phyloP scores from a whole-genome alignment of 352 stramenopile genomes.

The Pythium periplocum region DNA sequence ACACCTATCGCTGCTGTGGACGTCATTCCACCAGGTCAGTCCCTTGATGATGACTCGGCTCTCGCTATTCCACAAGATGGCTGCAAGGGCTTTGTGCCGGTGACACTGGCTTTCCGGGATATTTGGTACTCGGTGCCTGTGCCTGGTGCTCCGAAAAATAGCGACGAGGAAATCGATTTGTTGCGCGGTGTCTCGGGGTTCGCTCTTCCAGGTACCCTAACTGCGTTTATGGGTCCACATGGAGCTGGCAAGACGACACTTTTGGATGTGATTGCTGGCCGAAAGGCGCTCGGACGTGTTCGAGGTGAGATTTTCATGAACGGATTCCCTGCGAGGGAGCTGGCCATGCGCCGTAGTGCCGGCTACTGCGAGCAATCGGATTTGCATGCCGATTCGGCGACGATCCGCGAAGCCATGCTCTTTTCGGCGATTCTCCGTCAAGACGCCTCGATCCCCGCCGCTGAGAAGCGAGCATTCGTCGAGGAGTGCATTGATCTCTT shows the following conservation, averaged over 20 bases:
- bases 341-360: slow-evolving; percentile 18
- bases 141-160: slow-evolving; percentile 11
- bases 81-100: slow-evolving; percentile 20
- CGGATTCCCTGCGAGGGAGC: slow-evolving; percentile 17
- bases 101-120: slow-evolving; percentile 26
- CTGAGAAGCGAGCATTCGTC: slow-evolving; percentile 21
- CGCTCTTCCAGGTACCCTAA: slow-evolving; percentile 31
- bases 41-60: slow-evolving; percentile 4
- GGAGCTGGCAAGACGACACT: slow-evolving; percentile 88
- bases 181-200: slow-evolving; percentile 34
- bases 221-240: slow-evolving; percentile 36
- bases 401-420: slow-evolving; percentile 76
- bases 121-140: slow-evolving; percentile 27
- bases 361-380: slow-evolving; percentile 21
- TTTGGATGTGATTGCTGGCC: slow-evolving; percentile 86
- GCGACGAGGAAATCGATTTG: slow-evolving; percentile 45
- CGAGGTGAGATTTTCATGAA: slow-evolving; percentile 46
- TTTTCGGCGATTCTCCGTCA: slow-evolving; percentile 77
- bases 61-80: slow-evolving; percentile 14
- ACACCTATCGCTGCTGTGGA: slow-evolving; percentile 2
- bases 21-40: too few species aligned
- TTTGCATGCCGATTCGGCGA: slow-evolving; percentile 63
- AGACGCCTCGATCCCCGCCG: slow-evolving; percentile 13
- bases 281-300: slow-evolving; percentile 69
- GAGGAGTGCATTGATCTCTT: slow-evolving; percentile 32